Conservation (phyloP, 345 rosid genomes). For the Bruguiera parviflora region DNA sequence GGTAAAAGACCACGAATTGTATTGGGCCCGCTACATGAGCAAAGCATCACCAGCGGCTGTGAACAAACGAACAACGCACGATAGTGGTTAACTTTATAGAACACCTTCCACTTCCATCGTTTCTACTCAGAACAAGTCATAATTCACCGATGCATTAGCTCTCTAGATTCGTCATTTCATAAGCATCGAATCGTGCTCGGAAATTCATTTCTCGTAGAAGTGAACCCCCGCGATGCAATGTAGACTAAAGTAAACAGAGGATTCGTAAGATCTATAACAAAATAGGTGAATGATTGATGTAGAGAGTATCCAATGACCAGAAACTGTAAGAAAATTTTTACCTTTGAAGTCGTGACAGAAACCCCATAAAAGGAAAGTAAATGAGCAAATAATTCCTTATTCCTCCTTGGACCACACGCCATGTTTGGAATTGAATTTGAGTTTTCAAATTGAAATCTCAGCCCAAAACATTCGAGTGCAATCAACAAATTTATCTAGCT, state of each 20-base stretch:
- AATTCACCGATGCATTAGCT: conserved; percentile 19
- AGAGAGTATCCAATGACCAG: conserved; percentile 29
- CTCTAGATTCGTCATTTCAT: not conserved
- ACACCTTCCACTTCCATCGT: not conserved
- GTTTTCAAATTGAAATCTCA: too few species aligned
- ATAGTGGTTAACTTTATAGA: conserved; percentile 1
- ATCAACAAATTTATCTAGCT: too few species aligned
- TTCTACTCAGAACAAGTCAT: conserved; percentile 5
- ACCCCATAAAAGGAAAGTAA: conserved; percentile 11
- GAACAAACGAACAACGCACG: not conserved
- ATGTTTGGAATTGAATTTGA: too few species aligned
- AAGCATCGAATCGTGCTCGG: too few species aligned
- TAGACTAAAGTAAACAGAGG: conserved; percentile 2
- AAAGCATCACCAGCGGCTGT: conserved; percentile 13
- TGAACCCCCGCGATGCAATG: not conserved
- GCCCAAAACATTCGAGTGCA: too few species aligned
- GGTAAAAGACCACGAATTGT: conserved; percentile 4
- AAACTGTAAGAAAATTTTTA: not conserved
- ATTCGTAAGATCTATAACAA: conserved; percentile 7
- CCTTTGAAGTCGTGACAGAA: not conserved
- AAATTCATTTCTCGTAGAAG: too few species aligned
- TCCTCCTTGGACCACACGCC: too few species aligned
- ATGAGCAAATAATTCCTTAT: not conserved
- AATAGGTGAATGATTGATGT: not conserved
- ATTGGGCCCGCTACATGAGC: conserved; percentile 16